phyloP scores from a whole-genome alignment of 2,329 filamentous ascomycete genomes.

The Aspergillus pseudoviridinutans region DNA sequence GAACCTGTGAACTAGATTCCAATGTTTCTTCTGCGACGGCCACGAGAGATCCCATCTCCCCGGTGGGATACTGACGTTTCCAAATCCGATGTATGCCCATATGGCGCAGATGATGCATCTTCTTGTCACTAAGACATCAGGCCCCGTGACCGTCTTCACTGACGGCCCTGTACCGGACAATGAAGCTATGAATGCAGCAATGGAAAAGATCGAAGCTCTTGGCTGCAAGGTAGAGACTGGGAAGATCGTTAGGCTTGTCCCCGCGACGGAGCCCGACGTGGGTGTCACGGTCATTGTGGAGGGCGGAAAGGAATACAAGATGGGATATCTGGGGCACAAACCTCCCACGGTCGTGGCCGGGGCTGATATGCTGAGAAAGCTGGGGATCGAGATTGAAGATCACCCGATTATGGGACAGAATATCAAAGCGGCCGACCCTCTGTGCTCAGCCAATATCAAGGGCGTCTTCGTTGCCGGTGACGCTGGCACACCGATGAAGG shows the following conservation, averaged over 20 bases:
- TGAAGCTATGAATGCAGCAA: neutral
- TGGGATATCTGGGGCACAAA: neutral
- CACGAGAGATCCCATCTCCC: slow-evolving; percentile 40
- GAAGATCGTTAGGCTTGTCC: neutral
- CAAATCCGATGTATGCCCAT: neutral
- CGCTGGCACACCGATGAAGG: too few species aligned
- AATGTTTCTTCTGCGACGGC: slow-evolving; percentile 59
- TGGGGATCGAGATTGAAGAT: neutral
- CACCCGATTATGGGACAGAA: neutral
- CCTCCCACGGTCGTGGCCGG: neutral
- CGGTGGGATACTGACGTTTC: neutral
- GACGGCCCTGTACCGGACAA: neutral
- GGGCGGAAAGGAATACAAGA: neutral
- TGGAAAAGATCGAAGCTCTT: neutral
- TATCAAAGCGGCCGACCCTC: neutral
- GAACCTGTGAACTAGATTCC: slow-evolving; percentile 39
- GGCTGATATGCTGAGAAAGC: neutral
- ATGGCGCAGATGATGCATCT: neutral
- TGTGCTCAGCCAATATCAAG: too few species aligned
- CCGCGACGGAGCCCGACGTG: neutral
- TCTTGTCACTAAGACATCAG: neutral
- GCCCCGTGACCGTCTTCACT: neutral
- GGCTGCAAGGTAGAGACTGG: neutral
- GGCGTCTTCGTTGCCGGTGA: too few species aligned
- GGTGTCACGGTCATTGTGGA: neutral